These are phyloP conservation scores for Linnemannia zychae DNA, from an alignment of 192 early-diverging fungal species.

Conservation along the genomic window DNA sequence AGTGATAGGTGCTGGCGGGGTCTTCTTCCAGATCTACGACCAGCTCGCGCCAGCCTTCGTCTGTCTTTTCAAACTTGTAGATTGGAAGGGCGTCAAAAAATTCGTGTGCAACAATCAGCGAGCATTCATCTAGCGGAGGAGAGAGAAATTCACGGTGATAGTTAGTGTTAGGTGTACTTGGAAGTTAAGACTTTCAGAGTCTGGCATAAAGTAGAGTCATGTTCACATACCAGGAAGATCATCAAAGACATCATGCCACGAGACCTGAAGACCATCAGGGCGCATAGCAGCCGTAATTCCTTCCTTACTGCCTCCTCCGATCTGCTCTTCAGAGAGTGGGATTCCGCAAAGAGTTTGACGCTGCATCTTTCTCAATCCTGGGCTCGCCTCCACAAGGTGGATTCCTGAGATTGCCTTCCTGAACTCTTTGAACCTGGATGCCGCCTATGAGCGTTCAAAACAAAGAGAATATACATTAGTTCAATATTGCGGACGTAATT, in stretches of 20 bases:
- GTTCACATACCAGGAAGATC: constrained; percentile 61
- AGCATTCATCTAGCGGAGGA: constrained; percentile 60
- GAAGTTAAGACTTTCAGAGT: not conserved
- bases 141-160: not conserved
- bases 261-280: constrained; percentile 61
- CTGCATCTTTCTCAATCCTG: constrained; percentile 77
- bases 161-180: not conserved
- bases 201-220: too few relatives aligned
- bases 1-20: constrained; percentile 74
- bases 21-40: constrained; percentile 87
- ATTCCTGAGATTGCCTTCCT: constrained; percentile 72
- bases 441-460: constrained; percentile 55
- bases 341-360: constrained; percentile 64
- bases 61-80: constrained; percentile 83
- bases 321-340: constrained; percentile 44
- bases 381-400: constrained; percentile 90
- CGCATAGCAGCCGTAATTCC: constrained; percentile 42
- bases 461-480: not conserved
- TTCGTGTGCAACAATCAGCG: constrained; percentile 92
- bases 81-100: constrained; percentile 98
- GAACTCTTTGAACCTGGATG: constrained; percentile 78
- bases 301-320: constrained; percentile 37
- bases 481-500: not conserved
- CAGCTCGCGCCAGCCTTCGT: constrained; percentile 91
- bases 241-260: constrained; percentile 81